These are phyloP conservation scores for Acacia confusa DNA, from an alignment of 306 rosid species.

Conservation along the genomic window DNA sequence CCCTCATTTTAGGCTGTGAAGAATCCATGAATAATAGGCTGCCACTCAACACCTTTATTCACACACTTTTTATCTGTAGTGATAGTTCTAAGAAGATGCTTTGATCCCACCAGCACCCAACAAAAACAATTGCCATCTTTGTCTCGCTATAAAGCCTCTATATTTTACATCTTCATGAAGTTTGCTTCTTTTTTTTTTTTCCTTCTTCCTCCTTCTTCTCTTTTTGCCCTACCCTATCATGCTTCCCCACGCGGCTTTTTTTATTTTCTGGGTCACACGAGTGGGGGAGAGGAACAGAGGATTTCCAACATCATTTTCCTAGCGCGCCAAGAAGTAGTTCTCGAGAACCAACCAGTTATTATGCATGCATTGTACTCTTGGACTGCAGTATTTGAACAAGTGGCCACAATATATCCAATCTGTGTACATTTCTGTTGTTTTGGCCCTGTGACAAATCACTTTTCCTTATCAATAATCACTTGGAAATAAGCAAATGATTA, in stretches of 20 bases:
- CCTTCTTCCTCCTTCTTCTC: constrained; percentile 4
- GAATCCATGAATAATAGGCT: neutral
- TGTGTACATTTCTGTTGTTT: constrained; percentile 75
- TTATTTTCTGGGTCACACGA: constrained; percentile 6
- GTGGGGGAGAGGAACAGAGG: neutral
- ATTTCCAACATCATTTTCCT: constrained; percentile 13
- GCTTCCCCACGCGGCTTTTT: constrained; percentile 2
- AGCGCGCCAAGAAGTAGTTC: constrained; percentile 31
- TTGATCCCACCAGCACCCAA: constrained; percentile 7
- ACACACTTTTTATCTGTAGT: neutral
- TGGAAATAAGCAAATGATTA: neutral
- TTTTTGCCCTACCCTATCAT: constrained; percentile 15
- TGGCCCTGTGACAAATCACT: constrained; percentile 63
- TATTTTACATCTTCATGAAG: constrained; percentile 27
- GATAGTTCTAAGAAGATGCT: neutral
- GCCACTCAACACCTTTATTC: neutral
- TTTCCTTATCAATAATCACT: constrained; percentile 3
- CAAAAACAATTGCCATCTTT: constrained; percentile 28
- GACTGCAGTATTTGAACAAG: constrained; percentile 93
- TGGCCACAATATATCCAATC: constrained; percentile 93
- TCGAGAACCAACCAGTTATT: constrained; percentile 29
- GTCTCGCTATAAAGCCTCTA: constrained; percentile 24
- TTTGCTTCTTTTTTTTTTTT: neutral
- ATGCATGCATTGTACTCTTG: constrained; percentile 46
- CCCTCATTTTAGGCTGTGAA: constrained; percentile 40